Base-by-base conservation (phyloP, 2,329 filamentous ascomycete genomes). In the Trichoderma atroviride region DNA sequence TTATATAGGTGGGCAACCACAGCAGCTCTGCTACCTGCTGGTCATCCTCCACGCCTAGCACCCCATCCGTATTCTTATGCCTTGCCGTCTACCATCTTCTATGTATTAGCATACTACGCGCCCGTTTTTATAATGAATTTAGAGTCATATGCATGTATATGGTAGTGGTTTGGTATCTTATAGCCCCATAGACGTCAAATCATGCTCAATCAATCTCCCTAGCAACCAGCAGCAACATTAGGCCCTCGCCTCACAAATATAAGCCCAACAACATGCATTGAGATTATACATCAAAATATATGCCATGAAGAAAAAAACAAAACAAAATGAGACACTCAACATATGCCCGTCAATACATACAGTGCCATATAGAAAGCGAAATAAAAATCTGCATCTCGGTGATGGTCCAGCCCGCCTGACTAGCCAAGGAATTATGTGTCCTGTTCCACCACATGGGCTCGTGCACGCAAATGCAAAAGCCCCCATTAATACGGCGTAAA, bases 361-460 rank as follows among this genome's bases (percentile, higher is more conserved):
- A 14, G 22, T 31, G 57, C 53, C 16, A 35, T 60, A 52, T 52
- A 60, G 14, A 60, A 61, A 19, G 37, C 37, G 33, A 50, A 50
- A 55, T 16, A 55, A 16, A 24, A 33, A 61, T 55, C 37, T 61
- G 58, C 58, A 68, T 68, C 57, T 24, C 43, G 37, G 56, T 57
- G 53, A 66, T 56, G 58, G 37, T 59, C 59, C 50, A 55, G 67
- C 37, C 14, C 37, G 56, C 52, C 52, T 40, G 67, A 29, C 56
- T 53, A 52, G 55, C 47, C 68, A 56, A 65, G 68, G 24, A 57
- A 70, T 33, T 22, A 56, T 40, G 56, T 59, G 31, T 33, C 13
- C 22, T 56, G 53, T 52, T 27, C 69, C 65, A 56, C 69, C 69
- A 71, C 69, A 69, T 68, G 40, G 69, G 24, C 57, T 50, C 43